Percentiles rank a stretch among this genome's conserved stretches.
Conservation (phyloP, 2,329 filamentous ascomycete species). For the Fusarium paranaense region DNA sequence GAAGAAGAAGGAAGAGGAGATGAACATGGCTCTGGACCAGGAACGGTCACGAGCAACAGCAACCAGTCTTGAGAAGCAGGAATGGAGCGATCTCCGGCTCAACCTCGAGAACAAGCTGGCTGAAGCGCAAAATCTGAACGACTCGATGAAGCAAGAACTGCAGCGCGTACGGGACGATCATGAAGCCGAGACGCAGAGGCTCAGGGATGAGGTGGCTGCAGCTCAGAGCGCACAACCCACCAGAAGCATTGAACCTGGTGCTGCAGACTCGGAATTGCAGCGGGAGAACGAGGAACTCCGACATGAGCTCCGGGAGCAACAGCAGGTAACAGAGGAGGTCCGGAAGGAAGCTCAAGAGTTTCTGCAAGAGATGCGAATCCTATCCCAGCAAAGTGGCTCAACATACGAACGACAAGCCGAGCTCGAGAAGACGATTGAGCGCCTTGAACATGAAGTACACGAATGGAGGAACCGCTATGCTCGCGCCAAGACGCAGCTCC, state of each 20-base stretch:
- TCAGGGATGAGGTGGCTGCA: constrained; percentile 73
- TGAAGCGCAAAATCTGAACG: constrained; percentile 81
- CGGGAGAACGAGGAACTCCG: constrained; percentile 78
- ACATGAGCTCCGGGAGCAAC: constrained; percentile 76
- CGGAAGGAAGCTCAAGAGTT: constrained; percentile 85
- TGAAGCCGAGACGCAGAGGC: constrained; percentile 68
- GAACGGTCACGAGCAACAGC: constrained; percentile 66
- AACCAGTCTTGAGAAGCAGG: constrained; percentile 73
- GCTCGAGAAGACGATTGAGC: constrained; percentile 78
- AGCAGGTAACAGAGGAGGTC: constrained; percentile 87
- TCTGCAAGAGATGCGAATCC: constrained; percentile 86
- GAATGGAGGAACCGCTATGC: constrained; percentile 94
- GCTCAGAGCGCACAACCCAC: constrained; percentile 34
- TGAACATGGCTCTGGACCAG: constrained; percentile 68
- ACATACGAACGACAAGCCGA: constrained; percentile 86
- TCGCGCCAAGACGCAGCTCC: constrained; percentile 86
- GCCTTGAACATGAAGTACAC: constrained; percentile 84
- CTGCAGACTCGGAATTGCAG: constrained; percentile 66
- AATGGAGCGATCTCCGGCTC: constrained; percentile 74
- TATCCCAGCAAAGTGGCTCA: constrained; percentile 83
- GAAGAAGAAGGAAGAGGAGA: constrained; percentile 74
- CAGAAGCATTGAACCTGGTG: constrained; percentile 39
- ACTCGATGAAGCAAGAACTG: constrained; percentile 82
- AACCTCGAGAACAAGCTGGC: constrained; percentile 79
- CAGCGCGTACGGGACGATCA: constrained; percentile 79